These are phyloP conservation scores for Thalassiosira oceanica DNA, from an alignment of 352 stramenopile species.

Conservation along the genomic window DNA sequence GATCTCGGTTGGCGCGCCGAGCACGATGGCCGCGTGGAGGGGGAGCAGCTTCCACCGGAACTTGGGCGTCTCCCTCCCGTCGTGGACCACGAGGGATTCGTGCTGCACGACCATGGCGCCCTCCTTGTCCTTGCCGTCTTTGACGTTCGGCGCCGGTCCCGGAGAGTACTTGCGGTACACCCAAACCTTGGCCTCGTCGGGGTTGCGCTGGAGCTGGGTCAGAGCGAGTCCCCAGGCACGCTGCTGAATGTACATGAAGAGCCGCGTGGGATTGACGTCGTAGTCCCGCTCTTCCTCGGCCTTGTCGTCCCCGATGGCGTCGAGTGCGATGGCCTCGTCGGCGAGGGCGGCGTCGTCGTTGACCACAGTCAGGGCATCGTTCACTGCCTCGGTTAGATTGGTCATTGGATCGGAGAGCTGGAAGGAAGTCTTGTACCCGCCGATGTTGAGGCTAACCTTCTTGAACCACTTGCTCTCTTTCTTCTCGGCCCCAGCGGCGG, in stretches of 20 bases:
- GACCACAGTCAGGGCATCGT: constrained; percentile 33
- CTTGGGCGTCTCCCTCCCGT: constrained; percentile 16
- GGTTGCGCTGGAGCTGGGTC: constrained; percentile 21
- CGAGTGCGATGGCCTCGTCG: constrained; percentile 18
- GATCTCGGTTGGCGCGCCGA: constrained; percentile 40
- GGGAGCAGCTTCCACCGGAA: constrained; percentile 47
- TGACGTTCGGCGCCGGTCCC: constrained; percentile 30
- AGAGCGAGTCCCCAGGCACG: constrained; percentile 31
- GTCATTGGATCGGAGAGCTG: constrained; percentile 39
- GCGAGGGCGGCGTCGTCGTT: constrained; percentile 1
- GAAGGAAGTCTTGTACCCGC: constrained; percentile 47
- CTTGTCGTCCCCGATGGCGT: constrained; percentile 10
- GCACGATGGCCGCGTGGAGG: constrained; percentile 45
- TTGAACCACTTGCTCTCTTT: constrained; percentile 38
- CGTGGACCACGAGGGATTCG: constrained; percentile 23
- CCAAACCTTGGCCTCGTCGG: constrained; percentile 40
- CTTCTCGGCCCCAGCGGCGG: not conserved
- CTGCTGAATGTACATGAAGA: constrained; percentile 51
- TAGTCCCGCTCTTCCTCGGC: constrained; percentile 36
- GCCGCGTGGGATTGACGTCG: constrained; percentile 36
- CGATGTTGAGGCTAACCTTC: constrained; percentile 45
- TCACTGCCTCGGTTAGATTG: constrained; percentile 26
- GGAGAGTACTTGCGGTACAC: constrained; percentile 25
- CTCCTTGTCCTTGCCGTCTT: constrained; percentile 20
- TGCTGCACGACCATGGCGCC: constrained; percentile 20